Percentiles rank a stretch among this genome's conserved stretches.
These are phyloP conservation scores for Phoma sp. DNA, from an alignment of 2,329 filamentous ascomycete species.

Conservation along the genomic window DNA sequence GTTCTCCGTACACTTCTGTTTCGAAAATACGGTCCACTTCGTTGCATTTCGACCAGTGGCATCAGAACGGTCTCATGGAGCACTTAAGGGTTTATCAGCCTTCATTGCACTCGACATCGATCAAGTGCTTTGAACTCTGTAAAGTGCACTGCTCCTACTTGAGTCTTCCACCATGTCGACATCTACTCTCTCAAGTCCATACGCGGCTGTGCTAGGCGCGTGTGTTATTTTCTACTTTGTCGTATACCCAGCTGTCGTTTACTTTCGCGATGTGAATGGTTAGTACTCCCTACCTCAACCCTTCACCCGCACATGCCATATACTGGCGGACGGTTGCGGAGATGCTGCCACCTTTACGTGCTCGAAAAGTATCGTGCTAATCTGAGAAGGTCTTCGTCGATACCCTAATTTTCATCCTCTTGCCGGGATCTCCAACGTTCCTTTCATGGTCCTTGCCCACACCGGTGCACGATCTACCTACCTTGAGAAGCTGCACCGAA, in stretches of 20 bases:
- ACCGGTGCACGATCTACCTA: conserved; percentile 54
- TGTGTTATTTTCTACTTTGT: conserved; percentile 48
- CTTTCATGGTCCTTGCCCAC: conserved; percentile 57
- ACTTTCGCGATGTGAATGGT: conserved; percentile 57
- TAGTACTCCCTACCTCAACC: not conserved
- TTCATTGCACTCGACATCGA: conserved; percentile 2
- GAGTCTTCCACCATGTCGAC: conserved; percentile 22
- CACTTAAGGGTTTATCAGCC: conserved; percentile 21
- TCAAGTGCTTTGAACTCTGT: conserved; percentile 2
- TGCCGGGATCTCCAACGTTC: conserved; percentile 57
- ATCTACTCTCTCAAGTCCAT: conserved; percentile 26
- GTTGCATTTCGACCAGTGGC: conserved; percentile 3
- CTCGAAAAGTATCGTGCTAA: not conserved
- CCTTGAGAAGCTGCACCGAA: conserved; percentile 56
- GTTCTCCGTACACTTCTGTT: conserved; percentile 27
- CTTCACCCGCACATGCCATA: not conserved
- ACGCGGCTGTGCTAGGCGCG: conserved; percentile 33
- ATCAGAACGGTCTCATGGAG: not conserved
- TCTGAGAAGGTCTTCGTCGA: conserved; percentile 51
- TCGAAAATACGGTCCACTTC: conserved; percentile 3
- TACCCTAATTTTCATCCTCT: conserved; percentile 58
- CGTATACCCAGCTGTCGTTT: conserved; percentile 51
- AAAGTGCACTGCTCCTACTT: conserved; percentile 2
- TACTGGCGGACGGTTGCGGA: not conserved
- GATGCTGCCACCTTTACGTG: not conserved